Evolutionary conservation across 805 yeast genomes (phyloP).

Genomic region (Starmera dryadoides): DNA sequence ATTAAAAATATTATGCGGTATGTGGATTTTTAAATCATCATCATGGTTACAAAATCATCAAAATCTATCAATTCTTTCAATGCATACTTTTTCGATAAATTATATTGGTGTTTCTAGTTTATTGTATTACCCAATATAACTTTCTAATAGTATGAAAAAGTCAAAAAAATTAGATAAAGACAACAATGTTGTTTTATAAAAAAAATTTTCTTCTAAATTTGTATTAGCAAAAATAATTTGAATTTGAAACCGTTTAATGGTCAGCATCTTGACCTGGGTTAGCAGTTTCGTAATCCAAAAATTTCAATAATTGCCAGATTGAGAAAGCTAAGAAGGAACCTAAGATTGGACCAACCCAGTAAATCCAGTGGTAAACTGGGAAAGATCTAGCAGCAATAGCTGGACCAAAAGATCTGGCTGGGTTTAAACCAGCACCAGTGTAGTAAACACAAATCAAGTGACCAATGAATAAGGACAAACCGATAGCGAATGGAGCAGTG

Average conservation of each 20-base stretch:
- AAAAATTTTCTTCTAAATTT: no score
- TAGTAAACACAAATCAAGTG: conserved; percentile 76
- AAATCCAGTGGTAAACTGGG: conserved; percentile 86
- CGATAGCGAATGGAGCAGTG: conserved; percentile 79
- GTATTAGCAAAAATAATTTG: neutral
- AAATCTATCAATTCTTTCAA: no score
- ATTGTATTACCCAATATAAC: no score
- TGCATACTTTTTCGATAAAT: no score
- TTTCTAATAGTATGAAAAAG: no score
- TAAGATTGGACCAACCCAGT: conserved; percentile 83
- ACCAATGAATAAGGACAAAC: conserved; percentile 73
- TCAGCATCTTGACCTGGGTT: conserved; percentile 68
- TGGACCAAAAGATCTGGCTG: conserved; percentile 87
- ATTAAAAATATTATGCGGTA: no score
- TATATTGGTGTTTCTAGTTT: no score
- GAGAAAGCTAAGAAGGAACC: conserved; percentile 64
- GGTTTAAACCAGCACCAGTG: conserved; percentile 90
- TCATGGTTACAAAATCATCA: no score
- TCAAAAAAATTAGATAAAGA: no score
- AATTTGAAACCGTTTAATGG: conserved; percentile 6
- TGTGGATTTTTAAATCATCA: no score
- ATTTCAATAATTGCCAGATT: conserved; percentile 59
- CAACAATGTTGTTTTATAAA: no score
- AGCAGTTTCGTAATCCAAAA: conserved; percentile 59
- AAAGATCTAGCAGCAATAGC: conserved; percentile 62